Conservation (phyloP, 148 eudicot species). For the Agrostemma githago region DNA sequence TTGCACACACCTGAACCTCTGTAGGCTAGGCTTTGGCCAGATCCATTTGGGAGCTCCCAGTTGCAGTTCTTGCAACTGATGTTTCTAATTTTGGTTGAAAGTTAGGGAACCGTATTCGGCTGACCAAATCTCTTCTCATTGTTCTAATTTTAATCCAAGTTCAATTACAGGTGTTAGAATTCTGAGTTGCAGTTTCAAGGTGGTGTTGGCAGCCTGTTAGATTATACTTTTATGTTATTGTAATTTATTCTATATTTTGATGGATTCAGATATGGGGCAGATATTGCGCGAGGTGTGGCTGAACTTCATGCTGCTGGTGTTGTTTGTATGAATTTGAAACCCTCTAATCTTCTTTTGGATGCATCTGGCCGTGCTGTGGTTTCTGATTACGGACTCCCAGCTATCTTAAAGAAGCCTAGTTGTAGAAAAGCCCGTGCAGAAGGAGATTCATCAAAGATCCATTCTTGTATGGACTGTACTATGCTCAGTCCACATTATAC, state of each 20-base stretch:
- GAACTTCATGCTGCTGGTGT: constrained; percentile 98
- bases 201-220: not conserved
- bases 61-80: not conserved
- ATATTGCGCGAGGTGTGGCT: constrained; percentile 92
- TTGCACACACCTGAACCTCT: not conserved
- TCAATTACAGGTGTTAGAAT: not conserved
- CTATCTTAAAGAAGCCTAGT: constrained; percentile 75
- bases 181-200: not conserved
- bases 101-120: not conserved
- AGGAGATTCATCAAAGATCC: constrained; percentile 68
- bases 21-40: not conserved
- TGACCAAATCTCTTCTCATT: not conserved
- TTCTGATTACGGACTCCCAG: constrained; percentile 95
- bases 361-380: constrained; percentile 80
- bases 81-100: not conserved
- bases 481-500: constrained; percentile 94
- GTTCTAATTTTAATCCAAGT: not conserved
- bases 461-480: constrained; percentile 98
- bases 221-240: not conserved
- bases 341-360: constrained; percentile 92
- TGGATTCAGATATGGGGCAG: constrained; percentile 83
- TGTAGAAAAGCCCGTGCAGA: constrained; percentile 80
- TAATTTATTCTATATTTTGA: constrained; percentile 5
- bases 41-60: not conserved
- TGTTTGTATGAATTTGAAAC: constrained; percentile 92